Evolutionary conservation across 2,329 filamentous ascomycete species (phyloP).

Genomic region (Phoma sp.): DNA sequence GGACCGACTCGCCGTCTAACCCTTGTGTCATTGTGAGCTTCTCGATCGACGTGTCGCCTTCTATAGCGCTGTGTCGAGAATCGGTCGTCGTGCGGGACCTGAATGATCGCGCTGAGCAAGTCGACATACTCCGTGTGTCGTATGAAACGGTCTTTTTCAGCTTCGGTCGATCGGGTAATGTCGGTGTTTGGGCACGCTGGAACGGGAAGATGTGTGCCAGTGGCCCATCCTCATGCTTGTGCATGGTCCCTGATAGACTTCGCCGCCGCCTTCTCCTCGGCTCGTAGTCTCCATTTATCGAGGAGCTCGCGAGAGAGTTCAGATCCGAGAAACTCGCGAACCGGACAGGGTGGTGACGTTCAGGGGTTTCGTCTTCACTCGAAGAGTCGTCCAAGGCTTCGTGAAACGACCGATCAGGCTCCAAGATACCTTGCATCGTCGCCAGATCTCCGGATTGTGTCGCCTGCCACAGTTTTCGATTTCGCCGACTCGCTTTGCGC

Average conservation of each 20-base stretch:
- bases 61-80: conserved; percentile 70
- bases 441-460: conserved; percentile 77
- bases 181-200: conserved; percentile 65
- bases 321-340: conserved; percentile 43
- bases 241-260: conserved; percentile 28
- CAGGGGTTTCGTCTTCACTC: conserved; percentile 35
- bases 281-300: conserved; percentile 39
- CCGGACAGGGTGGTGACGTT: conserved; percentile 36
- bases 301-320: conserved; percentile 33
- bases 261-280: conserved; percentile 27
- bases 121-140: conserved; percentile 88
- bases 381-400: conserved; percentile 36
- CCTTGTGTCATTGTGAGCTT: conserved; percentile 75
- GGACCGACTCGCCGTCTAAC: conserved; percentile 77
- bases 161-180: conserved; percentile 57
- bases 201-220: conserved; percentile 92
- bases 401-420: conserved; percentile 64
- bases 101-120: conserved; percentile 82
- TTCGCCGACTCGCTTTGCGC: conserved; percentile 82
- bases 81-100: conserved; percentile 78
- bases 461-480: conserved; percentile 87
- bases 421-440: conserved; percentile 78
- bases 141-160: conserved; percentile 81
- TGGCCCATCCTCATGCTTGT: conserved; percentile 45
- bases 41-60: conserved; percentile 86